Base-by-base conservation (phyloP, 257 asterid species). In the Striga asiatica region DNA sequence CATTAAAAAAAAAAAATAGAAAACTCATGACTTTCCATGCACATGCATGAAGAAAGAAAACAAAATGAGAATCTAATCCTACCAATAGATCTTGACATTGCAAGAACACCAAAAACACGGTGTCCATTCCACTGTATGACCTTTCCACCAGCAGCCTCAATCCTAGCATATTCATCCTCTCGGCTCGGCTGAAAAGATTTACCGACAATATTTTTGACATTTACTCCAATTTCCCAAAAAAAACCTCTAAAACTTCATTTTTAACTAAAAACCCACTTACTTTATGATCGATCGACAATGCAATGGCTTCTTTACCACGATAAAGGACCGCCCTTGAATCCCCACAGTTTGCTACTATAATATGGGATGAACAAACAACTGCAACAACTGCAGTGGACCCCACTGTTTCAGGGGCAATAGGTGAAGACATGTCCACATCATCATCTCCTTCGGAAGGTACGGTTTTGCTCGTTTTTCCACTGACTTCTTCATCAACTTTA, bases 71-170 rank as follows among this genome's bases (percentile, higher is more conserved):
- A 5, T 14, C 14, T 35, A 35, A 11, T 35, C 85, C 54, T 81
- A 91, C 98, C 98, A 2, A 86, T 81, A 6, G 98, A 83, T 68
- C 98, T 83, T 21, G 98, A 89, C 98, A 86, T 89, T 28, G 98
- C 98, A 56, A 91, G 95, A 62, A 91, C 96, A 1, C 98, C 98
- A 31, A 84, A 87, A 56, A 91, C 98, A 37, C 96, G 95, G 71
- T 87, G 95, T 3, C 98, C 98, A 43, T 87, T 91, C 98, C 98
- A 91, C 69, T 83, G 93, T 66, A 89, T 89, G 11, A 89, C 98
- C 82, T 83, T 89, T 35, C 98, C 98, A 59, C 96, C 95, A 8
- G 94, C 79, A 25, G 95, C 93, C 70, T 87, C 95, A 62, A 91
- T 91, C 76, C 98, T 81, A 54, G 76, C 80, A 54, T 82, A 91